Base-by-base conservation (phyloP, 2,329 filamentous ascomycete genomes). In the Trichoderma citrinoviride region DNA sequence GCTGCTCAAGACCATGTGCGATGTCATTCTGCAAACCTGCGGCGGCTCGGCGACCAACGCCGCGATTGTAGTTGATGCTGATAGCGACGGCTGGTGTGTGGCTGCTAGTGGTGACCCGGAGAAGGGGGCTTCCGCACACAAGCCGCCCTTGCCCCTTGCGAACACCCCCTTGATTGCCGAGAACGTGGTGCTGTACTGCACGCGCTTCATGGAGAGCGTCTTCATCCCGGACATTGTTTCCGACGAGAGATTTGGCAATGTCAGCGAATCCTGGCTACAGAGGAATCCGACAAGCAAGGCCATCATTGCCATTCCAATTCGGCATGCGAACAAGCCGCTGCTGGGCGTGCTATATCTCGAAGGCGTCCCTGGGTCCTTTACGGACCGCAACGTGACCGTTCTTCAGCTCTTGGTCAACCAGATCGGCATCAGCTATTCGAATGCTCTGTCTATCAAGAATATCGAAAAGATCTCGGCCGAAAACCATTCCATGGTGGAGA, bases 291-390 rank as follows among this genome's bases (percentile, higher is more conserved):
- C 84, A 40, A 90, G 90, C 70, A 90, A 88, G 72, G 87, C 90
- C 3, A 87, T 93, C 66, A 93, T 94, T 66, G 88, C 89, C n/a
- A 86, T 93, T 44, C 91, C 91, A 0, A 93, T 94, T 64, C 81
- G 87, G 53, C 90, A 93, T 73, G 90, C 89, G 4, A 83, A 85
- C 37, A 88, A 90, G 58, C 83, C 86, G 7, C 81, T 93, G 4
- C 81, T 93, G 12, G 91, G 91, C 1, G 87, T 90, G 17, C 80
- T 93, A 17, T 93, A 93, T 70, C 84, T 93, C 3, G 90, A 93
- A 77, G 85, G 90, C 25, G 83, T 89, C 50, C 87, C 90, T 0
- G 89, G 90, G 25, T 89, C 88, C 0, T 93, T 94, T 70, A 93
- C 90, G 0, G 90, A 93, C 73, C 84, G 90, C 25, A 89, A 89